Conservation (phyloP, 371 early-diverging fungal genomes). For the Lichtheimia ramosa region DNA sequence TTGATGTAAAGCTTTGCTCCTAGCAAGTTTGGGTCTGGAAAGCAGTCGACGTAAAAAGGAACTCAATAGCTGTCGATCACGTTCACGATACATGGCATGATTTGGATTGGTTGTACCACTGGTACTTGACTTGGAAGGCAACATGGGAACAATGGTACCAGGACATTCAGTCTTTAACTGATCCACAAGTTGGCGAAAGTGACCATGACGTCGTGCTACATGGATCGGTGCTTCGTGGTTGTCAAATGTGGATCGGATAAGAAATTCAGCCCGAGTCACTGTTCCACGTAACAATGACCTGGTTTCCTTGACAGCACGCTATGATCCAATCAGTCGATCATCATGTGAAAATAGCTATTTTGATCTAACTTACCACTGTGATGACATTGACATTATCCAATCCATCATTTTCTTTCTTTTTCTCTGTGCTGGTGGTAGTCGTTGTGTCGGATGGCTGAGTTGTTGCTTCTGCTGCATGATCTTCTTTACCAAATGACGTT, state of each 20-base stretch:
- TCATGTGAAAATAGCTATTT: no score
- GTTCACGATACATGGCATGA: conserved; percentile 39
- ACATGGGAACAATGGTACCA: conserved; percentile 28
- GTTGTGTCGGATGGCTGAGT: no score
- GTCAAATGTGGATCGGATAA: conserved; percentile 26
- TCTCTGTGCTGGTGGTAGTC: background rate
- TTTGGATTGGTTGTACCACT: background rate
- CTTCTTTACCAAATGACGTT: conserved; percentile 7
- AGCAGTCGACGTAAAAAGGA: conserved; percentile 47
- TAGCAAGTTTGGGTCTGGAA: conserved; percentile 36
- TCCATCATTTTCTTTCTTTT: background rate
- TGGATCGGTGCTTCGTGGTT: conserved; percentile 10
- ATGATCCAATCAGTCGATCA: background rate
- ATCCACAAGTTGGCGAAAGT: conserved; percentile 38
- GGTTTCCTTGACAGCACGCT: conserved; percentile 20
- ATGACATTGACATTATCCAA: conserved; percentile 18
- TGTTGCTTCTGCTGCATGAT: background rate
- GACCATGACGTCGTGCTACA: conserved; percentile 42
- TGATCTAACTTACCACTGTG: conserved; percentile 13
- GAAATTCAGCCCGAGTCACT: conserved; percentile 33
- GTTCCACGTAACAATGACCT: conserved; percentile 17
- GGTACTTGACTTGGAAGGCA: conserved; percentile 17
- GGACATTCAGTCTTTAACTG: conserved; percentile 32
- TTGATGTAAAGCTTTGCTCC: conserved; percentile 28
- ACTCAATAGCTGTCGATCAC: conserved; percentile 56